phyloP scores from a whole-genome alignment of 2,329 filamentous ascomycete species.

The Colletotrichum sp. region DNA sequence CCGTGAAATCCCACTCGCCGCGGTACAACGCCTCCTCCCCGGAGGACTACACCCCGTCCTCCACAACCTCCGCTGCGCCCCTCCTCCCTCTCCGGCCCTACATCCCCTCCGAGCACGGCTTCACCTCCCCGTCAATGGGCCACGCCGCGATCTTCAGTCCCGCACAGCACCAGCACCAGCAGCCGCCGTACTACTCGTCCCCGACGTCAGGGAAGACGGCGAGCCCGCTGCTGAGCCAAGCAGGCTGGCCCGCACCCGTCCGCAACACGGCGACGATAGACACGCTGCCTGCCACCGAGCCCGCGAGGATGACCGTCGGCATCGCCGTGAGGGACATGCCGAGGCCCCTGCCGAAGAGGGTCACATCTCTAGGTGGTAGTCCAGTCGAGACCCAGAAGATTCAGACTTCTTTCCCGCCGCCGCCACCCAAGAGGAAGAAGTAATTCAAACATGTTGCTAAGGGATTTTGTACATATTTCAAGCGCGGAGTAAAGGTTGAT shows the following conservation, averaged over 20 bases:
- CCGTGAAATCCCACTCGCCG: constrained; percentile 13
- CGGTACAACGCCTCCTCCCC: constrained; percentile 16
- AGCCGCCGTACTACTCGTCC: too few species aligned
- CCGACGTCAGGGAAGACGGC: constrained; percentile 14
- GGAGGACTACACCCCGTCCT: constrained; percentile 33
- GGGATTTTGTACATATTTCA: too few species aligned
- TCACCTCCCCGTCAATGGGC: constrained; percentile 20
- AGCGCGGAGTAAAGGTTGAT: too few species aligned
- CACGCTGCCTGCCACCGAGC: neutral
- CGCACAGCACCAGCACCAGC: too few species aligned
- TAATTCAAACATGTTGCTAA: too few species aligned
- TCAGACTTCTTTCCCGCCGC: constrained; percentile 43
- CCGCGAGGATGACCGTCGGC: neutral
- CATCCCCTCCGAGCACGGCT: constrained; percentile 32
- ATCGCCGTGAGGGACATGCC: neutral
- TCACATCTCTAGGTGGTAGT: constrained; percentile 21
- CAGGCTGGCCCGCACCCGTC: constrained; percentile 15
- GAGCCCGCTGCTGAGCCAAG: constrained; percentile 22
- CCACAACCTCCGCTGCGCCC: constrained; percentile 37
- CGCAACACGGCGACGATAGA: too few species aligned
- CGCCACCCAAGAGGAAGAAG: too few species aligned
- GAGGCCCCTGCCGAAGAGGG: constrained; percentile 12
- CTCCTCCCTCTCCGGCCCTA: constrained; percentile 35
- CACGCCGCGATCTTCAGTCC: neutral
- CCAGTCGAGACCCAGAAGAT: constrained; percentile 41